Base-by-base conservation (phyloP, 306 rosid genomes). In the Carpinus fangiana region DNA sequence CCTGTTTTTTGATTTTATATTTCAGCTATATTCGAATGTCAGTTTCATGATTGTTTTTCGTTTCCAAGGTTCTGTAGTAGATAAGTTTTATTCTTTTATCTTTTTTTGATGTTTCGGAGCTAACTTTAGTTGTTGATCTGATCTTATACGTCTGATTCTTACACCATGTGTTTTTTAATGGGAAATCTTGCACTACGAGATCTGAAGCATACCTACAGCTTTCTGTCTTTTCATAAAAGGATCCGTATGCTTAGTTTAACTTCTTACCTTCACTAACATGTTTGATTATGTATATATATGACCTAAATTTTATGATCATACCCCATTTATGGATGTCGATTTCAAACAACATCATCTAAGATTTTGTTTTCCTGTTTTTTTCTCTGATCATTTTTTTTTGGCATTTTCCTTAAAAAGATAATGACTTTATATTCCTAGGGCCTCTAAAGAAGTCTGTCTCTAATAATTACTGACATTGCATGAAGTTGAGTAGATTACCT, bases 101-200 rank as follows among this genome's bases (percentile, higher is more conserved):
- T 20, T n/a, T 2, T 2, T 56, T n/a, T 9, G 20, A 26, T 18
- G 20, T 56, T 56, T 38, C 36, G 12, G 17, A 38, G 70, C 70
- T 26, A 34, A 18, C 13, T 36, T 38, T 34, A 34, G 6, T 31
- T 38, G 51, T 38, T 16, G 72, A 67, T 67, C 51, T n/a, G 47
- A 67, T 18, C 50, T 38, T 38, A 18, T 66, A 38, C 7, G 23
- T 67, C 31, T 41, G 4, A 14, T 62, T 13, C 4, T 62, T 13
- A 31, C n/a, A 31, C 69, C n/a, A 62, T 14, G 2, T 17, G 26
- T 55, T 55, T 23, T 59, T 9, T 59, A 7, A 65, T 13, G 12
- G 70, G 47, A 65, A 65, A 16, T 41, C 43, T 14, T 67, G 72
- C 28, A 67, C 51, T n/a, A 41, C 18, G 51, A 67, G 71, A 66